Evolutionary conservation across 352 stramenopile species (phyloP), one percentile per base, ranked within the genome.

Genomic region (Phytophthora sp.): DNA sequence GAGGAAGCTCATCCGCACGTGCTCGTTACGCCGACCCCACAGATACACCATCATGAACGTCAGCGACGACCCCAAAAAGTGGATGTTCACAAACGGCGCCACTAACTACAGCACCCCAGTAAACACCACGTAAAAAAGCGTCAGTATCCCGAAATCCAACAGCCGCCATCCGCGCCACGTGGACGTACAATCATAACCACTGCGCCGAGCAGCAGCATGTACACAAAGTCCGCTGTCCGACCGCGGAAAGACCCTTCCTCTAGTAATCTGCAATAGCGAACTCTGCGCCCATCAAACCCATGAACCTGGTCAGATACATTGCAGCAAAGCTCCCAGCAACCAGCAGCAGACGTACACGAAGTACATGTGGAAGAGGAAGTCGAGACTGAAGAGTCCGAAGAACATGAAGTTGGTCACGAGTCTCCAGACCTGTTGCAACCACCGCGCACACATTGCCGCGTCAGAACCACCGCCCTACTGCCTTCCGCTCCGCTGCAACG

Each of bases 41-140:
- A 99, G 78, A 77, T 99, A 99, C 5, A 99, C 91, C 97, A 99
- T 99, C 97, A 99, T 99, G 70, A 99, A 99, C n/a, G 97, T 98
- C 21, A 99, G 80, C 13, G 97, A 98, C 63, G 91, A 98, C 15
- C 97, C 97, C 8, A 99, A 80, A 76, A 99, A 99, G 57, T 98
- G 94, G 32, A 99, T 97, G 66, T 87, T 96, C 17, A 99, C 84
- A 64, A 98, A 99, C 11, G 97, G 95, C 35, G 97, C 97, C 10
- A 99, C 82, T n/a, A 95, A 71, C 88, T 97, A 24, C 52, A 72
- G 34, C 17, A 42, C 49, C 54, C 28, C 38, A 51, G 12, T 5
- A 58, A 54, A 27, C 23, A 44, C 3, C 28, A 45, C 39, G 26
- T 10, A 34, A 48, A 2, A 38, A 9, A 45, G 9, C 12, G 17